phyloP scores from a whole-genome alignment of 768 basidiomycete genomes.

The Russula ochroleuca region DNA sequence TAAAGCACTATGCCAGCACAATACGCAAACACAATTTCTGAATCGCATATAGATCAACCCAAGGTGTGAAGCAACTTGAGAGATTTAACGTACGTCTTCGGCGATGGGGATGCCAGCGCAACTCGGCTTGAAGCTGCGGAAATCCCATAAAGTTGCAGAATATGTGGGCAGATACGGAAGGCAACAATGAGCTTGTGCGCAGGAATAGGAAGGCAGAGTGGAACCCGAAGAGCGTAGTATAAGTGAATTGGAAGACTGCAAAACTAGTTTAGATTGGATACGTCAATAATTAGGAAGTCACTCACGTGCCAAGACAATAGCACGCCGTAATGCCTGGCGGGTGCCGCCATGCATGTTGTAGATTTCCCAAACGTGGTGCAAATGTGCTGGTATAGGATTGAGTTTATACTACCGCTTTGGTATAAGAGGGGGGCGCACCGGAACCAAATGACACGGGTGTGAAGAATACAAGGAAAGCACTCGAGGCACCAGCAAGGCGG shows the following conservation, averaged over 20 bases:
- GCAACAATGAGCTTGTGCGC: slow-evolving; percentile 75
- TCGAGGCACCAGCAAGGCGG: slow-evolving; percentile 57
- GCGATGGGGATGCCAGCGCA: slow-evolving; percentile 47
- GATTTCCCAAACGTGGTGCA: slow-evolving; percentile 87
- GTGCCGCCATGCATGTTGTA: slow-evolving; percentile 74
- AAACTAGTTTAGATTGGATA: slow-evolving; percentile 4
- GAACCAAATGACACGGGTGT: slow-evolving; percentile 86
- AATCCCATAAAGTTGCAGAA: slow-evolving; percentile 96
- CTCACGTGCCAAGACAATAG: slow-evolving; percentile 52
- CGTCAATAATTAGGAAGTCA: slow-evolving; percentile 27
- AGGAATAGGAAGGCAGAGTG: slow-evolving; percentile 83
- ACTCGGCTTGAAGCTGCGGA: slow-evolving; percentile 60
- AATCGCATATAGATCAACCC: slow-evolving; percentile 20
- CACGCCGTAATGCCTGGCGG: slow-evolving; percentile 54
- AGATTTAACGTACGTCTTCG: slow-evolving; percentile 45
- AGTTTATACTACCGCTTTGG: slow-evolving; percentile 7
- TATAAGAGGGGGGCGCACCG: slow-evolving; percentile 45
- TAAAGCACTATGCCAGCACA: slow-evolving; percentile 58
- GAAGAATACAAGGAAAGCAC: slow-evolving; percentile 62
- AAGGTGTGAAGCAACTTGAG: not conserved
- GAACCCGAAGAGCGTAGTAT: slow-evolving; percentile 89
- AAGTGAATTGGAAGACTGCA: slow-evolving; percentile 79
- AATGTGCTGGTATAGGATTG: slow-evolving; percentile 57
- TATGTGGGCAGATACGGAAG: slow-evolving; percentile 73
- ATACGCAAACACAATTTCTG: slow-evolving; percentile 57